These are phyloP conservation scores for Hippophae rhamnoides DNA, from an alignment of 306 rosid genomes.

Conservation along the genomic window DNA sequence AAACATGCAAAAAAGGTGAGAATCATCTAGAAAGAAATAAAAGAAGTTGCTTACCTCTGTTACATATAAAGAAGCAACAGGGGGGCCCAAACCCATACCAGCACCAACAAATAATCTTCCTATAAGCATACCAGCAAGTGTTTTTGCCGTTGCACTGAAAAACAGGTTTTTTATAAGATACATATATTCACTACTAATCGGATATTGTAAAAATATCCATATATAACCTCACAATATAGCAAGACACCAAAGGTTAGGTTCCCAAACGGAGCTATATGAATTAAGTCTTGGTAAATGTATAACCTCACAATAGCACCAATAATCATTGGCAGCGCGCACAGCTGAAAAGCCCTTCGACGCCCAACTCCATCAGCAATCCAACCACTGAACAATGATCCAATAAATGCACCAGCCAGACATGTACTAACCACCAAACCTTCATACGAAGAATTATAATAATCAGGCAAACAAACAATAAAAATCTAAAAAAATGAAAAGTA, in stretches of 20 bases:
- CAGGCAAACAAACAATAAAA: slow-evolving; percentile 10
- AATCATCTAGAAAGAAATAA: slow-evolving; percentile 16
- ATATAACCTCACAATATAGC: too few species aligned
- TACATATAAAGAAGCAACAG: slow-evolving; percentile 76
- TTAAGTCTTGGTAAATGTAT: slow-evolving; percentile 1
- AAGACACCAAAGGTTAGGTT: background rate
- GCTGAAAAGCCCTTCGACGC: slow-evolving; percentile 89
- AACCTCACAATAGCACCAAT: slow-evolving; percentile 86
- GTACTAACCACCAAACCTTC: slow-evolving; percentile 96
- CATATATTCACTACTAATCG: too few species aligned
- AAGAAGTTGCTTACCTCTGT: slow-evolving; percentile 56
- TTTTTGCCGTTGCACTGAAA: slow-evolving; percentile 85
- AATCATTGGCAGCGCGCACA: slow-evolving; percentile 84
- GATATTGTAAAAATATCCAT: too few species aligned
- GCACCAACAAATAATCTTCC: slow-evolving; percentile 91
- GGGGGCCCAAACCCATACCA: slow-evolving; percentile 91
- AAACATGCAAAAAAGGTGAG: slow-evolving; percentile 7
- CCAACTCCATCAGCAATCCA: slow-evolving; percentile 94
- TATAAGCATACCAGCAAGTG: slow-evolving; percentile 84
- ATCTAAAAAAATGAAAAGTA: slow-evolving; percentile 11
- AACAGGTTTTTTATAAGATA: slow-evolving; percentile 15
- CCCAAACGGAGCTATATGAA: background rate
- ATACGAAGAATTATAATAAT: slow-evolving; percentile 19
- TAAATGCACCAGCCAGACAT: slow-evolving; percentile 83
- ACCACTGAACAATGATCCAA: slow-evolving; percentile 89